Percentiles rank a stretch among this genome's conserved stretches.
These are phyloP conservation scores for Hyphopichia fennica DNA, from an alignment of 1,139 yeast genomes.

Conservation along the genomic window DNA sequence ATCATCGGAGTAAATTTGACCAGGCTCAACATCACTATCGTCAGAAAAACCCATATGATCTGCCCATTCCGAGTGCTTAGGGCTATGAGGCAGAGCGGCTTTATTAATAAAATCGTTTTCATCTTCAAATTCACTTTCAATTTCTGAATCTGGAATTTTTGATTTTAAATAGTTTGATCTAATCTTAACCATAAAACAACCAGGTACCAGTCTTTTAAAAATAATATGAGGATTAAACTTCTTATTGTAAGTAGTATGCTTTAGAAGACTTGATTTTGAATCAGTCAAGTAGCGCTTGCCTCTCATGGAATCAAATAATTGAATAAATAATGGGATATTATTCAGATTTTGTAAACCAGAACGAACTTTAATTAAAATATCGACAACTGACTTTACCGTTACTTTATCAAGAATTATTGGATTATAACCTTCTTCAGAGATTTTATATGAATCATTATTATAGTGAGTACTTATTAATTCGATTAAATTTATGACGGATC, in stretches of 20 bases:
- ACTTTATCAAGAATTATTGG: background rate
- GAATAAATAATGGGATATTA: conserved; percentile 11
- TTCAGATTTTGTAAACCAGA: conserved; percentile 13
- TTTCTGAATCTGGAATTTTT: background rate
- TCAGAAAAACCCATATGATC: conserved; percentile 36
- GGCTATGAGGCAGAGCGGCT: background rate
- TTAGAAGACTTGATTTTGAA: background rate
- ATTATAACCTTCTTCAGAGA: background rate
- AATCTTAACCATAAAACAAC: conserved; percentile 1
- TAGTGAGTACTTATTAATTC: conserved; percentile 26
- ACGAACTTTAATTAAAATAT: conserved; percentile 7
- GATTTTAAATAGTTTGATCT: background rate
- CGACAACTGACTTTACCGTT: conserved; percentile 7
- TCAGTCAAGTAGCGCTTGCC: background rate
- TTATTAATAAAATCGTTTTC: background rate
- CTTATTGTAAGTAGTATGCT: background rate
- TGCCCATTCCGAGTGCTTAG: background rate
- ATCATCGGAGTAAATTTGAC: conserved; percentile 16
- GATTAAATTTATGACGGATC: conserved; percentile 32
- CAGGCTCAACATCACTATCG: conserved; percentile 27
- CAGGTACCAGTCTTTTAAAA: background rate
- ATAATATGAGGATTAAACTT: background rate
- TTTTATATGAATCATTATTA: background rate
- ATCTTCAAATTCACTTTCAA: conserved; percentile 4
- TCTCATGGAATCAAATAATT: conserved; percentile 15